Base-by-base conservation (phyloP, 2,329 filamentous ascomycete species). In the Aspergillus hiratsukae region DNA sequence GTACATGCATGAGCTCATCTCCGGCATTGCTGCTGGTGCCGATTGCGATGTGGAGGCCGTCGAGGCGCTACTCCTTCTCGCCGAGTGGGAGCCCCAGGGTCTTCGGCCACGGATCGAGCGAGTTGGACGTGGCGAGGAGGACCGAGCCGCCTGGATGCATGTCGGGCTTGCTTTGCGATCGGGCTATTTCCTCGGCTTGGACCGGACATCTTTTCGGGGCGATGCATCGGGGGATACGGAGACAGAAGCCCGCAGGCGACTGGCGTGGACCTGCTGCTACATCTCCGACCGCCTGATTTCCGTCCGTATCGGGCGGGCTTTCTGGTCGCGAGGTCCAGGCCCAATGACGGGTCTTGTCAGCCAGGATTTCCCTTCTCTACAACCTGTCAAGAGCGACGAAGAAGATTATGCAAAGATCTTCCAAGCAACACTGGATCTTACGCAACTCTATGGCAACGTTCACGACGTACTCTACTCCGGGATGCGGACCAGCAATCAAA, bases 71-170 rank as follows among this genome's bases (percentile, higher is more conserved):
- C 75, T 90, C 0, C 75, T 90, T 2, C 80, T 90, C 1, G 87
- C 87, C 0, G 87, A 90, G 65, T 90, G 87, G 87, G 86, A 86
- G 6, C 86, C 86, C 0, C 87, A 88, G 58, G 83, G 84, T 0
- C 80, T 85, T 1, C 77, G 85, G 5, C 80, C 80, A 2, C 76
- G 81, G 35, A 82, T 83, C 29, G 84, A 84, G 31, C 79, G 82
- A 27, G 84, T 90, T 21, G 87, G 87, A 0, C 81, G 87, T 54
- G 87, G 87, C 8, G 87, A 90, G 68, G 87, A 90, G 66, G 87
- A 90, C 63, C 81, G 87, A 48, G 86, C 87, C 29, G 86, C 87
- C 0, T 90, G 87, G 87, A 90, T 90, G 87, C 85, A 89, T 63
- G 86, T 89, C 5, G 87, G 87, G 1, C 80, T 87, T 21, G 87